A percentile compares a stretch with the other conserved stretches of the same genome.
These are phyloP conservation scores for Naganishia vishniacii DNA, from an alignment of 768 basidiomycete genomes.

Conservation along the genomic window DNA sequence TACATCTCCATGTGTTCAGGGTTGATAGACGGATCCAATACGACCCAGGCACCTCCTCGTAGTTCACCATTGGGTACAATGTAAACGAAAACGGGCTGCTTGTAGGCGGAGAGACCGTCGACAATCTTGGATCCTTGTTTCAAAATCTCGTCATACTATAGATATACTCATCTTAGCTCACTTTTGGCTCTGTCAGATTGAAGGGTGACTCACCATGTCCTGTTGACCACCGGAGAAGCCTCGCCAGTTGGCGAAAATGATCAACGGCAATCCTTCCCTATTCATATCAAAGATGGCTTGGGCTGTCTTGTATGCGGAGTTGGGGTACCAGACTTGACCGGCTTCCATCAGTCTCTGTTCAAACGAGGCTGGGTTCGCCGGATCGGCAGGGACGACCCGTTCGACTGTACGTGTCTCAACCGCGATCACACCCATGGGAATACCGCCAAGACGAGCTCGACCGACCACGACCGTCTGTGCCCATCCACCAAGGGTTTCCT, in stretches of 20 bases:
- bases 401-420: constrained; percentile 97
- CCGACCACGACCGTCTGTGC: constrained; percentile 98
- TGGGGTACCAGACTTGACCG: constrained; percentile 97
- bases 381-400: constrained; percentile 92
- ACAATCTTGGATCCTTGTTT: constrained; percentile 98
- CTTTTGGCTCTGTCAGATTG: background rate
- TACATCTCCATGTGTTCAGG: constrained; percentile 98
- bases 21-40: constrained; percentile 96
- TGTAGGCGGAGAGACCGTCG: constrained; percentile 93
- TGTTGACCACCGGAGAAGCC: constrained; percentile 99
- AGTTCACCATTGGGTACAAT: constrained; percentile 97
- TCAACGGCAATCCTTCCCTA: constrained; percentile 89
- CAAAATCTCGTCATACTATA: constrained; percentile 76
- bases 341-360: constrained; percentile 99
- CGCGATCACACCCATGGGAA: constrained; percentile 95
- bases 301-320: constrained; percentile 98
- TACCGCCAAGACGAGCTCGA: constrained; percentile 89
- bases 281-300: constrained; percentile 99
- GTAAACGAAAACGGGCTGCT: constrained; percentile 96
- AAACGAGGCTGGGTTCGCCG: constrained; percentile 91
- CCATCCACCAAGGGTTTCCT: constrained; percentile 97
- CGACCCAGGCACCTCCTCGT: constrained; percentile 98
- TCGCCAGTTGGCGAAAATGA: constrained; percentile 99
- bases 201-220: constrained; percentile 62
- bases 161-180: background rate